Conservation (phyloP, 2,329 filamentous ascomycete genomes). For the Raffaelea albimanens region DNA sequence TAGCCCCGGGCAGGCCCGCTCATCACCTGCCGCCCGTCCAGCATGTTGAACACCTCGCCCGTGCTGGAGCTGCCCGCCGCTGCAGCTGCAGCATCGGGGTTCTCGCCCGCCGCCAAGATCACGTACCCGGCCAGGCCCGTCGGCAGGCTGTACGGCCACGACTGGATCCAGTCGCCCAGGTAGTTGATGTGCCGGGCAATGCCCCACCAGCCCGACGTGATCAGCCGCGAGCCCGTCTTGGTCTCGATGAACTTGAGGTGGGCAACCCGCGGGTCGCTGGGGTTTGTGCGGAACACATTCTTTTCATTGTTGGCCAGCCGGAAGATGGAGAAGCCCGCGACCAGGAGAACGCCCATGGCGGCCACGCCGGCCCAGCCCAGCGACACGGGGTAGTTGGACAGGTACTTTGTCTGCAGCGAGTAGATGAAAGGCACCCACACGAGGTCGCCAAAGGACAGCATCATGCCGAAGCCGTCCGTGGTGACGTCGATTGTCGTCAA, state of each 20-base stretch:
- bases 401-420: slow-evolving; percentile 73
- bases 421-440: slow-evolving; percentile 92
- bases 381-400: slow-evolving; percentile 71
- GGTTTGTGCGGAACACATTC: slow-evolving; percentile 85
- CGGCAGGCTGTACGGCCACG: slow-evolving; percentile 82
- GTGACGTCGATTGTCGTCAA: slow-evolving; percentile 93
- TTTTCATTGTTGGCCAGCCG: slow-evolving; percentile 90
- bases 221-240: slow-evolving; percentile 66
- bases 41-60: slow-evolving; percentile 36
- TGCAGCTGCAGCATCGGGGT: slow-evolving; percentile 33
- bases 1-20: slow-evolving; percentile 68
- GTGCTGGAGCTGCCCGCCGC: slow-evolving; percentile 39
- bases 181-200: slow-evolving; percentile 91
- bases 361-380: slow-evolving; percentile 60
- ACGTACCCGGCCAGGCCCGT: slow-evolving; percentile 78
- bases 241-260: slow-evolving; percentile 85
- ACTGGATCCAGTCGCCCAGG: slow-evolving; percentile 87
- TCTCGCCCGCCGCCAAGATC: slow-evolving; percentile 50
- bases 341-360: slow-evolving; percentile 57
- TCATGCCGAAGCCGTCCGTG: slow-evolving; percentile 87
- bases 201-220: slow-evolving; percentile 91
- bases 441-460: slow-evolving; percentile 87
- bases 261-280: slow-evolving; percentile 65
- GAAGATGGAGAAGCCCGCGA: slow-evolving; percentile 80
- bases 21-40: slow-evolving; percentile 55